Percentiles rank a stretch among this genome's conserved stretches.
Conservation (phyloP, 192 early-diverging fungal species). For the Coemansia sp. region DNA sequence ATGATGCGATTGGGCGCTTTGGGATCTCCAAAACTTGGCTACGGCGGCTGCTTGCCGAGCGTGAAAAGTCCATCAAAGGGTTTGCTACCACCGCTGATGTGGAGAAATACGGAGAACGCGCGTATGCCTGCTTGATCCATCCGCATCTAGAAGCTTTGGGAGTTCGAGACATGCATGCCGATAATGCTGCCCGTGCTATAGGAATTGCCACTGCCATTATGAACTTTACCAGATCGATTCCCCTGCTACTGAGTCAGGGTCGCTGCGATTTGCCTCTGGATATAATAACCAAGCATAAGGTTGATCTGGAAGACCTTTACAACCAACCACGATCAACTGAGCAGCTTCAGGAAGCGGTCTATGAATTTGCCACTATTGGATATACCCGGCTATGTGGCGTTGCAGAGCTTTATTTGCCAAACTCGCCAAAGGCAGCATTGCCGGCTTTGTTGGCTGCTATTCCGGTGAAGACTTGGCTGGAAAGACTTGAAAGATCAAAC, state of each 20-base stretch:
- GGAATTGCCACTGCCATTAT: constrained; percentile 86
- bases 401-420: constrained; percentile 61
- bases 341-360: constrained; percentile 73
- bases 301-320: constrained; percentile 76
- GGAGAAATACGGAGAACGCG: constrained; percentile 87
- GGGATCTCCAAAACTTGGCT: constrained; percentile 75
- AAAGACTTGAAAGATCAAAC: constrained; percentile 69
- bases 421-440: constrained; percentile 59
- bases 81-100: constrained; percentile 73
- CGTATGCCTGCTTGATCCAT: constrained; percentile 82
- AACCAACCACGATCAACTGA: constrained; percentile 52
- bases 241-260: constrained; percentile 64
- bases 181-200: constrained; percentile 87
- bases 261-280: constrained; percentile 73
- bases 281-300: constrained; percentile 71
- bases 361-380: constrained; percentile 78
- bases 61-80: constrained; percentile 59
- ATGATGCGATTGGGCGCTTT: constrained; percentile 57
- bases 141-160: constrained; percentile 85
- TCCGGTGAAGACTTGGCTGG: constrained; percentile 69
- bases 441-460: constrained; percentile 74
- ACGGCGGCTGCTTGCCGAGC: constrained; percentile 66
- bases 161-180: constrained; percentile 73
- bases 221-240: constrained; percentile 70
- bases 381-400: constrained; percentile 75